Evolutionary conservation across 2,329 filamentous ascomycete species (phyloP).

Genomic region (Microcyclosporella mali): DNA sequence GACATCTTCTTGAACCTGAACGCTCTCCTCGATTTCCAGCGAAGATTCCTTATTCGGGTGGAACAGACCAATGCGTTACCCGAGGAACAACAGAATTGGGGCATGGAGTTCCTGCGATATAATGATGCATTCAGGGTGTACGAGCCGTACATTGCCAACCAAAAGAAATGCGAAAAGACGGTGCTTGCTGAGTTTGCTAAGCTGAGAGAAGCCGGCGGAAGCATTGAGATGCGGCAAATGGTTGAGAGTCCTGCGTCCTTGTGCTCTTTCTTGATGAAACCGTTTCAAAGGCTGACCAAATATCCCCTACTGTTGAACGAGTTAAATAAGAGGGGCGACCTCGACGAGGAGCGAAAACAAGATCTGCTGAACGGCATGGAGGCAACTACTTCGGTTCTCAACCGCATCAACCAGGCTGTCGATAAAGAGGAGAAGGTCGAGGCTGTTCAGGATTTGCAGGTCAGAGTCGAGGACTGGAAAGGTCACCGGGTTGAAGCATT

Average conservation of each 20-base stretch:
- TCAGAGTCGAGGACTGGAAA: conserved; percentile 94
- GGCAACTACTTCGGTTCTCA: conserved; percentile 73
- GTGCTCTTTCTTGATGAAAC: conserved; percentile 89
- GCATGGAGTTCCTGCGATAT: conserved; percentile 78
- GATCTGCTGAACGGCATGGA: conserved; percentile 74
- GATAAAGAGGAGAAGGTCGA: conserved; percentile 79
- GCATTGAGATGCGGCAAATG: conserved; percentile 59
- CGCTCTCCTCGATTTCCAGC: conserved; percentile 87
- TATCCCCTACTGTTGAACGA: conserved; percentile 89
- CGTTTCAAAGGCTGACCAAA: conserved; percentile 91
- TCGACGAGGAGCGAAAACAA: conserved; percentile 61
- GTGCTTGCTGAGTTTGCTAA: conserved; percentile 83
- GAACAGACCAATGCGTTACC: conserved; percentile 89
- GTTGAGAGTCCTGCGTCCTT: conserved; percentile 81
- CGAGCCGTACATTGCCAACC: conserved; percentile 94
- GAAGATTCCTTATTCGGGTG: conserved; percentile 88
- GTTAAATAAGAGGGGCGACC: conserved; percentile 72
- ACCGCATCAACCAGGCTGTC: conserved; percentile 83
- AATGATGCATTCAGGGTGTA: conserved; percentile 89
- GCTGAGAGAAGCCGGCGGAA: conserved; percentile 65
- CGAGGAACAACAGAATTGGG: conserved; percentile 77
- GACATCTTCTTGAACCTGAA: conserved; percentile 97
- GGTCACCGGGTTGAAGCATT: conserved; percentile 86
- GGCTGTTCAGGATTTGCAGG: conserved; percentile 73
- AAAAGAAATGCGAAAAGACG: conserved; percentile 80